A percentile compares a stretch with the other conserved stretches of the same genome.
Evolutionary conservation across 1,139 yeast species (phyloP).

Genomic region (Saccharomyces hybrid): DNA sequence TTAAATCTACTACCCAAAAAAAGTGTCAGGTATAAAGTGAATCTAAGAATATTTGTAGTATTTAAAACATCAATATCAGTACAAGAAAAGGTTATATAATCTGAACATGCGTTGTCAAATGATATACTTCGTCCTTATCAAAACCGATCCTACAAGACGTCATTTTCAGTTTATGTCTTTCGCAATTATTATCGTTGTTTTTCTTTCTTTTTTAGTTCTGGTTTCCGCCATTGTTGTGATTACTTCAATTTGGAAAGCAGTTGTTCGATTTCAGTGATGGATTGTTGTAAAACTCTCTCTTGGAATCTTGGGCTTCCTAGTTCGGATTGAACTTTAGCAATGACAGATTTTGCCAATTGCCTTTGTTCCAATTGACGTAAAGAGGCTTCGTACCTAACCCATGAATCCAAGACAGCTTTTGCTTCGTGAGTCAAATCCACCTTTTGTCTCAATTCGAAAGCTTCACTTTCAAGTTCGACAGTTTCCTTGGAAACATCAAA

Average conservation of each 20-base stretch:
- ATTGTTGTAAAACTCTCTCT: slow-evolving; percentile 82
- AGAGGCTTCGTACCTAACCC: slow-evolving; percentile 98
- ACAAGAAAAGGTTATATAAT: neutral
- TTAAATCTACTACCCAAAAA: neutral
- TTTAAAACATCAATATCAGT: neutral
- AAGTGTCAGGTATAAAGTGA: neutral
- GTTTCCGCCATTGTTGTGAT: neutral
- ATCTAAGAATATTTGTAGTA: slow-evolving; percentile 1
- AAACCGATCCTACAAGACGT: neutral
- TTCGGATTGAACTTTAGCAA: slow-evolving; percentile 83
- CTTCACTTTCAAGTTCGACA: slow-evolving; percentile 87
- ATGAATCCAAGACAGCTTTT: slow-evolving; percentile 89
- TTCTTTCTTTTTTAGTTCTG: neutral
- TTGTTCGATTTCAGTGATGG: slow-evolving; percentile 86
- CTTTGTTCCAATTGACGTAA: slow-evolving; percentile 95
- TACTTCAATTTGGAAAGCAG: slow-evolving; percentile 44
- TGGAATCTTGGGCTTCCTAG: slow-evolving; percentile 86
- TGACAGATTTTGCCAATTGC: slow-evolving; percentile 80
- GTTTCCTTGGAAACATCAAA: slow-evolving; percentile 95
- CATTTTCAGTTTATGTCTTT: neutral
- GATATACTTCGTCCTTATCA: neutral
- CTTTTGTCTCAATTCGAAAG: slow-evolving; percentile 86
- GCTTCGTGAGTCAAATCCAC: slow-evolving; percentile 86
- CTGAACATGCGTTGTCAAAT: neutral
- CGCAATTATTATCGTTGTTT: neutral